Percentiles rank a stretch among this genome's conserved stretches.
Conservation (phyloP, 2,329 filamentous ascomycete genomes). For the Verticillium nonalfalfae region DNA sequence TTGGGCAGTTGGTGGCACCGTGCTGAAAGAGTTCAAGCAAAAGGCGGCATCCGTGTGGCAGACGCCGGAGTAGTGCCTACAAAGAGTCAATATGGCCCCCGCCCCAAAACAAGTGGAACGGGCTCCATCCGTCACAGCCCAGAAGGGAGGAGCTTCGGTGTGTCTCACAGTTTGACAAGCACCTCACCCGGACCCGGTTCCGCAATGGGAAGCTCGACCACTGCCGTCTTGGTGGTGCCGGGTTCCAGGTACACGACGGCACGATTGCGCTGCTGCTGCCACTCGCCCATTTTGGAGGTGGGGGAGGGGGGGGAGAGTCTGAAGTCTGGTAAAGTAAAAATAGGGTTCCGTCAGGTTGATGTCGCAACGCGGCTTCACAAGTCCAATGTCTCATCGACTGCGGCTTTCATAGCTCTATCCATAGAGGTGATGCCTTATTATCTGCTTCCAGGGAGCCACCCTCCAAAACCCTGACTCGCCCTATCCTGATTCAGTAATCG, state of each 20-base stretch:
- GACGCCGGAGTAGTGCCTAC: conserved; percentile 16
- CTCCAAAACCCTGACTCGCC: neutral
- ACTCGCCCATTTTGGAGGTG: neutral
- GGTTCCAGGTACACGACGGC: conserved; percentile 18
- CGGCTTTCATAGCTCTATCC: neutral
- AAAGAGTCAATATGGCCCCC: neutral
- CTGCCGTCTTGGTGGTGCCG: conserved; percentile 16
- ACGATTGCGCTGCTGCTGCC: conserved; percentile 7
- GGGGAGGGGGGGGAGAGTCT: neutral
- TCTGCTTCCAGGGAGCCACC: neutral
- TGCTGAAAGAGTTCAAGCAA: conserved; percentile 14
- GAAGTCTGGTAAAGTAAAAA: neutral
- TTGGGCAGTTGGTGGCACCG: conserved; percentile 3
- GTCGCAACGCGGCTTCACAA: neutral
- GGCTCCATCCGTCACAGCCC: neutral
- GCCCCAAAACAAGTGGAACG: neutral
- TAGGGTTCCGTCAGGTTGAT: neutral
- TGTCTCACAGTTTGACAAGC: conserved; percentile 15
- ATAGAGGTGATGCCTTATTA: neutral
- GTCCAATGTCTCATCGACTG: neutral
- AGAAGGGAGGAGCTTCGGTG: neutral
- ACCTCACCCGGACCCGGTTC: conserved; percentile 16
- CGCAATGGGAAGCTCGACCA: conserved; percentile 17
- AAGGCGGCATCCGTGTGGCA: conserved; percentile 20
- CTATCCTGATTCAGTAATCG: neutral